A percentile compares a stretch with the other conserved stretches of the same genome.
Evolutionary conservation across 257 asterid genomes (phyloP).

Genomic region (Solanum chmielewskii): DNA sequence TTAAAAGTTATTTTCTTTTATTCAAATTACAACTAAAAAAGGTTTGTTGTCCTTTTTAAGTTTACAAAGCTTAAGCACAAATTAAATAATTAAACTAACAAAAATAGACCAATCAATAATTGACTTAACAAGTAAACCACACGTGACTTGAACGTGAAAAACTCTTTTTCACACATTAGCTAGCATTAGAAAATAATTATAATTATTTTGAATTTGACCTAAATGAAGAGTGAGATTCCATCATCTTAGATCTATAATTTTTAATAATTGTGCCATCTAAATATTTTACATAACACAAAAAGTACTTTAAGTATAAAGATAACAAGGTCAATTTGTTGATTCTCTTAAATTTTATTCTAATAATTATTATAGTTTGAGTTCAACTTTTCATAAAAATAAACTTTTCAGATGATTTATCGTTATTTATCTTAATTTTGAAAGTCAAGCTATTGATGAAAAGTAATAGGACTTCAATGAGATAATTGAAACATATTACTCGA

Average conservation of each 20-base stretch:
- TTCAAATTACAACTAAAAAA: too few species aligned
- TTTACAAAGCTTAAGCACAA: neutral
- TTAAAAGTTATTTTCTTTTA: too few species aligned
- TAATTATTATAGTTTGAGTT: too few species aligned
- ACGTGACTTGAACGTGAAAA: neutral
- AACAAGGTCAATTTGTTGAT: neutral
- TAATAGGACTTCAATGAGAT: neutral
- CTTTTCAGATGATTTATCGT: too few species aligned
- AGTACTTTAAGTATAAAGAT: neutral
- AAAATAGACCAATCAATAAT: too few species aligned
- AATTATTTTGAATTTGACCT: neutral
- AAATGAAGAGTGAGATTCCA: neutral
- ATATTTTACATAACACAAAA: neutral
- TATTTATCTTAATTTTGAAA: too few species aligned
- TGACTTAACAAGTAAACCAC: neutral
- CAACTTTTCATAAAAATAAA: neutral
- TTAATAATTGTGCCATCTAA: neutral
- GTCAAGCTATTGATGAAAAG: neutral
- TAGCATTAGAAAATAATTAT: neutral
- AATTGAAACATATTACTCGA: neutral
- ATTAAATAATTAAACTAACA: neutral
- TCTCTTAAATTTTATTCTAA: neutral
- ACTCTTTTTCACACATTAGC: neutral
- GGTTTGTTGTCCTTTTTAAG: neutral
- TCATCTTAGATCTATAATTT: neutral